Evolutionary conservation across 164 flowering plant genomes (phyloP).

Genomic region (Vitis rotundifolia): DNA sequence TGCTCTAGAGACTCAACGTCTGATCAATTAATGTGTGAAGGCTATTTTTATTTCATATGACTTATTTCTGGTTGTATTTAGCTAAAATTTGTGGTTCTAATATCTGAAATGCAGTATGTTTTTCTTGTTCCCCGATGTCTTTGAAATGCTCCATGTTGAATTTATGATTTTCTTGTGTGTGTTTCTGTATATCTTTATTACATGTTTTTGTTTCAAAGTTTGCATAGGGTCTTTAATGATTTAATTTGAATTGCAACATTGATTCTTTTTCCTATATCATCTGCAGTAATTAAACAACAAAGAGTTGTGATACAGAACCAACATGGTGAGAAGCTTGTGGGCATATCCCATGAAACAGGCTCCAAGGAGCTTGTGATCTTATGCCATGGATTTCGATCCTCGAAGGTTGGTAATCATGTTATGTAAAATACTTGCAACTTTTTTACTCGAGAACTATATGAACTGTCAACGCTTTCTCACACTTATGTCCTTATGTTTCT

Average conservation of each 20-base stretch:
- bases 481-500: not conserved
- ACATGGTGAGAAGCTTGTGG: constrained; percentile 68
- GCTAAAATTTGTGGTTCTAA: not conserved
- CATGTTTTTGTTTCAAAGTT: too few relatives aligned
- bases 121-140: too few relatives aligned
- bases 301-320: constrained; percentile 45
- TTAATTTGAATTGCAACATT: not conserved
- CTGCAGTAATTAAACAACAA: constrained; percentile 24
- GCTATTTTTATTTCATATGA: too few relatives aligned
- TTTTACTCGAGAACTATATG: not conserved
- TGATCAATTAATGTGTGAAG: not conserved
- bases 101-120: not conserved
- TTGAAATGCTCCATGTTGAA: not conserved
- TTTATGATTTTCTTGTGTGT: not conserved
- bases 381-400: constrained; percentile 73
- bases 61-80: not conserved
- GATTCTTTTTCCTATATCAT: not conserved
- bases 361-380: constrained; percentile 60
- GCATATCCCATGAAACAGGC: constrained; percentile 68
- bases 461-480: not conserved
- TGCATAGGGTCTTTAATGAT: not conserved
- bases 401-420: constrained; percentile 48
- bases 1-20: too few relatives aligned
- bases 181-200: not conserved
- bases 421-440: not conserved